These are phyloP conservation scores for Saksenaea oblongispora DNA, from an alignment of 371 early-diverging fungal genomes.

Conservation along the genomic window DNA sequence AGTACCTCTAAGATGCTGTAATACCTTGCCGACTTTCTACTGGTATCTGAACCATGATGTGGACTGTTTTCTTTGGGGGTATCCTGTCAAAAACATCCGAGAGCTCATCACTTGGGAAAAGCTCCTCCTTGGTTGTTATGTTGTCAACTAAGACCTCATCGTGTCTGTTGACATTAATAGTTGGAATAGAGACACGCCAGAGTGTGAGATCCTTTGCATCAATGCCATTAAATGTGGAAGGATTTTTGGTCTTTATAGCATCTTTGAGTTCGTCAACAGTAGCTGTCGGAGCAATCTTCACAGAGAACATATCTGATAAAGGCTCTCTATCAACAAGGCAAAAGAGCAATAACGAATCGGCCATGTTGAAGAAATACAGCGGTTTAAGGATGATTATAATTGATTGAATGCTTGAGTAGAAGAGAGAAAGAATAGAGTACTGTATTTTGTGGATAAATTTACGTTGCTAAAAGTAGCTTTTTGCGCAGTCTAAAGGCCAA, in stretches of 20 bases:
- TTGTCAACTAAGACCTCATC: not conserved
- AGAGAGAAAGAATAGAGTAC: no score
- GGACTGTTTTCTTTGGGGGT: not conserved
- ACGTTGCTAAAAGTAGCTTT: no score
- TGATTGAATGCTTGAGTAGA: not conserved
- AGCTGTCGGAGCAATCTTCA: slow-evolving; percentile 1
- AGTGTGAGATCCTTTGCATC: not conserved
- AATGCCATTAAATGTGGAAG: not conserved
- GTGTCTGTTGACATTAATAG: not conserved
- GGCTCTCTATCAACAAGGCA: not conserved
- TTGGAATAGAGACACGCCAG: not conserved
- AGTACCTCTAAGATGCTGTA: not conserved
- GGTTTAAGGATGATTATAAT: slow-evolving; percentile 2
- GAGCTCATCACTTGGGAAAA: not conserved
- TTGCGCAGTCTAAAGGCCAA: no score
- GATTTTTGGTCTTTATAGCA: not conserved
- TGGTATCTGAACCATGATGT: not conserved
- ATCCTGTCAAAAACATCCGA: not conserved
- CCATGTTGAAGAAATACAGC: slow-evolving; percentile 2
- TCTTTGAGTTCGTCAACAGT: slow-evolving; percentile 1
- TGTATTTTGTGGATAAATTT: no score
- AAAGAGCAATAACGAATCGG: not conserved
- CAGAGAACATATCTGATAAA: not conserved
- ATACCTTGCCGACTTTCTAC: not conserved
- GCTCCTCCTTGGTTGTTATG: not conserved